Percentiles rank a stretch among this genome's conserved stretches.
These are phyloP conservation scores for Pugionium cornutum DNA, from an alignment of 345 rosid species.

Conservation along the genomic window DNA sequence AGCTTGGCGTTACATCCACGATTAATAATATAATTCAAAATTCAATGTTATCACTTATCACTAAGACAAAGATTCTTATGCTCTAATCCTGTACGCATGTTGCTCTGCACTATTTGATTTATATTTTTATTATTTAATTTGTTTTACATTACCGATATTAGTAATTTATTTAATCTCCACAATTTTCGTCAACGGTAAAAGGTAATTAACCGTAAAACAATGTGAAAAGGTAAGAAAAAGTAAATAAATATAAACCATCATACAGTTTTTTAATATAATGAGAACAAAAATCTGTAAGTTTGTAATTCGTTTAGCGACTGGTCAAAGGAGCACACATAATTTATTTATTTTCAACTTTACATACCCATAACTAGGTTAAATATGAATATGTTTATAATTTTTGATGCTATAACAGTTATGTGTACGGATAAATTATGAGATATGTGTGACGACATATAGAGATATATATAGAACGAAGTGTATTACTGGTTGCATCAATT, in stretches of 20 bases:
- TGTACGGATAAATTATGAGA: neutral
- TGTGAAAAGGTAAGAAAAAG: slow-evolving; percentile 7
- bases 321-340: slow-evolving; percentile 27
- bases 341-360: slow-evolving; percentile 31
- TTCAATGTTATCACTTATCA: slow-evolving; percentile 27
- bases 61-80: slow-evolving; percentile 43
- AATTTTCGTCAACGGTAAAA: slow-evolving; percentile 30
- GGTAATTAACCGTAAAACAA: neutral
- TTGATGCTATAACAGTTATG: neutral
- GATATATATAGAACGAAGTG: too few relatives aligned
- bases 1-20: slow-evolving; percentile 35
- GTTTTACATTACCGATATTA: neutral
- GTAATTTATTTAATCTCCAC: neutral
- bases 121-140: neutral
- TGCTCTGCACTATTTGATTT: slow-evolving; percentile 16
- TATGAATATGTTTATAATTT: neutral
- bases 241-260: neutral
- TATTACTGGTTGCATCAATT: too few relatives aligned
- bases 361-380: slow-evolving; percentile 30
- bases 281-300: slow-evolving; percentile 24
- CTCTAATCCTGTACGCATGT: slow-evolving; percentile 40
- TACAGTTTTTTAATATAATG: slow-evolving; percentile 24
- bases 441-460: too few relatives aligned
- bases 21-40: slow-evolving; percentile 18
- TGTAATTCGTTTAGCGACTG: neutral